phyloP scores from a whole-genome alignment of 495 filamentous ascomycete genomes.

The Penicillium verhagenii region DNA sequence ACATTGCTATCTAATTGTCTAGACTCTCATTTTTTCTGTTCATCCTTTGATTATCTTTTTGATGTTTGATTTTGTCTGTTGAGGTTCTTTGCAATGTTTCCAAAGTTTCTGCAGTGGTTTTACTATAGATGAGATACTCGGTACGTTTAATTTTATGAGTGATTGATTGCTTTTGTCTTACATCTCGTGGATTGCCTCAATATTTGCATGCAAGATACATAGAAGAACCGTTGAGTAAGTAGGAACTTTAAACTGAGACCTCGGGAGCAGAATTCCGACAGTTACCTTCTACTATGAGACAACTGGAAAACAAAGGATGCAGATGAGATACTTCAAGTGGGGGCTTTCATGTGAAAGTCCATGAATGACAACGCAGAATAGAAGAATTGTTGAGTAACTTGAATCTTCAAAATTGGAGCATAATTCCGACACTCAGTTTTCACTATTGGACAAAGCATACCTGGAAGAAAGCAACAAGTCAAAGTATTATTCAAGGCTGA shows the following conservation, averaged over 20 bases:
- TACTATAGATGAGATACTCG: conserved; percentile 8
- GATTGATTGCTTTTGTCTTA: conserved; percentile 2
- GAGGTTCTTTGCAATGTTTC: neutral
- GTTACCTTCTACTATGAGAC: neutral
- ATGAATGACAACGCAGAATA: too few relatives aligned
- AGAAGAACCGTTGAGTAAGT: neutral
- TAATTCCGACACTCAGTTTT: neutral
- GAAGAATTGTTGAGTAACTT: neutral
- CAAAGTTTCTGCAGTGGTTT: conserved; percentile 3
- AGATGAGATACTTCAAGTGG: too few relatives aligned
- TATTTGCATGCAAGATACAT: neutral
- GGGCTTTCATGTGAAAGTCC: too few relatives aligned
- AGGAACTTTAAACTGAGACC: neutral
- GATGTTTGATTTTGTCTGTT: neutral
- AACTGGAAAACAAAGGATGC: too few relatives aligned
- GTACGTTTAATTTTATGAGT: neutral
- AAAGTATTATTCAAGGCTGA: too few relatives aligned
- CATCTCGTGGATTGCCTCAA: neutral
- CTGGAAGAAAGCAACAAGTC: too few relatives aligned
- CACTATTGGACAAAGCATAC: neutral
- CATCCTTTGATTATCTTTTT: too few relatives aligned
- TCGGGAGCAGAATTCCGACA: neutral
- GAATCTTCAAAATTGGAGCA: neutral
- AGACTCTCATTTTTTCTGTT: neutral
- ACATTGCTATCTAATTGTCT: conserved; percentile 2